These are phyloP conservation scores for Brettanomyces sp. DNA, from an alignment of 805 yeast genomes.

Conservation along the genomic window DNA sequence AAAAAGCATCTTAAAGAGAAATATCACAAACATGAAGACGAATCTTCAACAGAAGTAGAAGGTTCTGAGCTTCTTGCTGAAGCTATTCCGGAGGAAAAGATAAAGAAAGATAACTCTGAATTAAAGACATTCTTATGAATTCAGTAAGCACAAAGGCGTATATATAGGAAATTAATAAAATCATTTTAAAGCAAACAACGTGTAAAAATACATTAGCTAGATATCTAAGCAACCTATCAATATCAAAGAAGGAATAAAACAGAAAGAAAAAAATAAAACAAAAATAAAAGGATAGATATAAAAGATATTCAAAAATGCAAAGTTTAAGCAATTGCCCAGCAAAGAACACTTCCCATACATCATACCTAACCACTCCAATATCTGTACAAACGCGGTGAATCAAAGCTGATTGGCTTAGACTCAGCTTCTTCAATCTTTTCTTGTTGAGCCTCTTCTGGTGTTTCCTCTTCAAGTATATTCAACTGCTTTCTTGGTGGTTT, in stretches of 20 bases:
- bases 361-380: constrained; percentile 49
- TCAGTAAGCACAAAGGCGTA: background rate
- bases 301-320: no score
- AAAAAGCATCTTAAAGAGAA: constrained; percentile 5
- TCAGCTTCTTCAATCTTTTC: constrained; percentile 19
- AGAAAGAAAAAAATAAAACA: no score
- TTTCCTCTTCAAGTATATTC: constrained; percentile 21
- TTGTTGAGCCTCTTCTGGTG: constrained; percentile 12
- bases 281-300: no score
- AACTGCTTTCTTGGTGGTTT: constrained; percentile 25
- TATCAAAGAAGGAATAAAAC: background rate
- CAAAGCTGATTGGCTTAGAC: constrained; percentile 45
- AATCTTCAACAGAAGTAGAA: background rate
- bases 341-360: no score
- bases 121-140: constrained; percentile 10
- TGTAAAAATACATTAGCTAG: constrained; percentile 1
- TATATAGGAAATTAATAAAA: background rate
- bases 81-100: background rate
- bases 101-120: constrained; percentile 3
- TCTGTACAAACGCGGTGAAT: constrained; percentile 53
- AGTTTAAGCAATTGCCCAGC: no score
- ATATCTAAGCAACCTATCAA: background rate
- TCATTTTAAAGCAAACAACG: constrained; percentile 1
- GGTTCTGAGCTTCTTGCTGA: background rate
- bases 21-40: constrained; percentile 1